Conservation (phyloP, 257 asterid genomes). For the Gardenia jasminoides region DNA sequence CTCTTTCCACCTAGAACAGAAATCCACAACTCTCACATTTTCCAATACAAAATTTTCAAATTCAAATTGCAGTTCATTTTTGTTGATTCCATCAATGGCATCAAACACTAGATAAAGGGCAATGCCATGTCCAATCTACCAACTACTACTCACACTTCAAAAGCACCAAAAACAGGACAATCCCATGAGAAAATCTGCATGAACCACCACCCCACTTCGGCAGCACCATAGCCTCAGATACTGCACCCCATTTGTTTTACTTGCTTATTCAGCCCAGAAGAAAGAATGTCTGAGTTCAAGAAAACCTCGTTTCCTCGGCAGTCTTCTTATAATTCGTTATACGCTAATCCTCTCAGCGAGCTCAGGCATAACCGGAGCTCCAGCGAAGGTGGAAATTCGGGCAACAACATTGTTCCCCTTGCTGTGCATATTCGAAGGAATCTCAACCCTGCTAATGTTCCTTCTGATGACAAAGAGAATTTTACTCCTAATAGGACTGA, state of each 20-base stretch:
- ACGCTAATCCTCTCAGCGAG: conserved; percentile 66
- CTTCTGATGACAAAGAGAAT: conserved; percentile 47
- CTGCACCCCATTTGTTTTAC: conserved; percentile 3
- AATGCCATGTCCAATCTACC: conserved; percentile 9
- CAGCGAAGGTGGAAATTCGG: conserved; percentile 28
- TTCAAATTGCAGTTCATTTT: conserved; percentile 53
- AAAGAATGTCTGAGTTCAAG: conserved; percentile 52
- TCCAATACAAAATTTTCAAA: conserved; percentile 63
- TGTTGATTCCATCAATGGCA: conserved; percentile 18
- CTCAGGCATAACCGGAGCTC: conserved; percentile 43
- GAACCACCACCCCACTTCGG: conserved; percentile 9
- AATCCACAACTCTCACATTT: conserved; percentile 19
- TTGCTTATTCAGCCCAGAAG: not conserved
- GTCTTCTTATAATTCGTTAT: conserved; percentile 49
- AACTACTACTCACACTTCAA: conserved; percentile 26
- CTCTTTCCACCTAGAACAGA: not conserved
- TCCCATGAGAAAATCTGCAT: not conserved
- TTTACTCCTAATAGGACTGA: conserved; percentile 33
- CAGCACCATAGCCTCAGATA: not conserved
- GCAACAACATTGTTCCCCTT: conserved; percentile 18
- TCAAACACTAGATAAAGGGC: conserved; percentile 31
- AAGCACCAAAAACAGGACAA: not conserved
- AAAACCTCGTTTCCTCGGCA: conserved; percentile 43
- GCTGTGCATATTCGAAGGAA: conserved; percentile 31
- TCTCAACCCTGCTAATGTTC: conserved; percentile 9